Evolutionary conservation across 176 grass and related monocot genomes (phyloP).

Genomic region (Rhynchospora breviuscula): DNA sequence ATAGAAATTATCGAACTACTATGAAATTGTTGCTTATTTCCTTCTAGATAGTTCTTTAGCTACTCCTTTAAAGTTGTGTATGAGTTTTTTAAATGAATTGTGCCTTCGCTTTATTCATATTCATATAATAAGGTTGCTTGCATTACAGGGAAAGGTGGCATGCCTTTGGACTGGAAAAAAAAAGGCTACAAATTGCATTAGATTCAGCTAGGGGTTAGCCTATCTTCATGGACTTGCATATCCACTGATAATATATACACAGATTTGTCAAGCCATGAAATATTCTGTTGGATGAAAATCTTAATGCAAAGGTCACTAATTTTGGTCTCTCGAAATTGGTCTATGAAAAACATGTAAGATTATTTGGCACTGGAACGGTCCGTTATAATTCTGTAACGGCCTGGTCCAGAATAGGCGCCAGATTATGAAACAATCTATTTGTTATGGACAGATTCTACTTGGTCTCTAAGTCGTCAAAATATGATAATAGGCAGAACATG

Average conservation of each 20-base stretch:
- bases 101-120: not conserved
- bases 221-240: slow-evolving; percentile 81
- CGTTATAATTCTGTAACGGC: too few relatives aligned
- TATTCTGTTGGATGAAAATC: slow-evolving; percentile 64
- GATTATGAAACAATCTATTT: too few relatives aligned
- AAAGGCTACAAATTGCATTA: slow-evolving; percentile 53
- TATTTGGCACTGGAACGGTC: too few relatives aligned
- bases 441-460: too few relatives aligned
- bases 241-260: slow-evolving; percentile 75
- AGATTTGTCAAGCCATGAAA: slow-evolving; percentile 53
- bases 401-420: too few relatives aligned
- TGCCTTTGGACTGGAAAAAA: slow-evolving; percentile 58
- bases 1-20: too few relatives aligned
- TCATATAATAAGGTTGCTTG: not conserved
- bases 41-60: not conserved
- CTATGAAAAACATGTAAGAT: slow-evolving; percentile 37
- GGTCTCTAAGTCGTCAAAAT: too few relatives aligned
- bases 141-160: slow-evolving; percentile 34
- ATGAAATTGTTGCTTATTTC: too few relatives aligned
- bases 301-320: slow-evolving; percentile 66
- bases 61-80: not conserved
- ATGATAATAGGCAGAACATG: too few relatives aligned
- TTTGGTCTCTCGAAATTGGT: slow-evolving; percentile 67
- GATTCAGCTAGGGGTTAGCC: slow-evolving; percentile 51
- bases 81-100: not conserved